Base-by-base conservation (phyloP, 2,329 filamentous ascomycete genomes). In the Penicillium crustosum region DNA sequence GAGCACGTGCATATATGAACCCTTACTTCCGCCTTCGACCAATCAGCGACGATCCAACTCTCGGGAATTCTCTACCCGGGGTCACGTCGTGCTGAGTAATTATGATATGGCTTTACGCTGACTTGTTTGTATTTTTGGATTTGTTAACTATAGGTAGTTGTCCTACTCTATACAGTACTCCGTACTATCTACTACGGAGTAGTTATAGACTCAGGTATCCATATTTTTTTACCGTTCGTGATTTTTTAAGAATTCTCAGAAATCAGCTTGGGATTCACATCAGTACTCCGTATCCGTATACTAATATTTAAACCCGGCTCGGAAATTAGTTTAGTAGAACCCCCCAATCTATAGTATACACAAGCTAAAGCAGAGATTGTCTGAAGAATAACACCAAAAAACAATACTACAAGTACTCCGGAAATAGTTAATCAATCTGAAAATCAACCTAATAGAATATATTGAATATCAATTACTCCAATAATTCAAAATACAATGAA, bases 61-160 rank as follows among this genome's bases (percentile, higher is more conserved):
- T 47, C 55, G 49, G 55, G 42, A 43, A 25, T 29, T 47, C 42
- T 6, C 33, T 41, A 33, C 36, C 55, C 55, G 49, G 49, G 19
- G 31, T 57, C 55, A 57, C 55, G 55, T n/a, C 47, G 53, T 54
- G 52, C 48, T 56, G 54, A 56, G 54, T 57, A 57, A 57, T 53
- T 9, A 15, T 15, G 25, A 45, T 35, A 33, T 21, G 19, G 17
- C n/a, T 12, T 41, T 6, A 27, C 43, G 52, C 44, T 49, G 10
- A 55, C 45, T 47, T 23, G 42, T 13, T 25, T 44, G 9, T 7
- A n/a, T 44, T 44, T 29, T n/a, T 6, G 23, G 15, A 41, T 41
- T n/a, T n/a, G n/a, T n/a, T n/a, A n/a, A n/a, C n/a, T n/a, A n/a
- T n/a, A n/a, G n/a, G 8, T 13, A 41, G 38, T 41, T 41, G 38